These are phyloP conservation scores for Stagonosporopsis tanaceti DNA, from an alignment of 2,329 filamentous ascomycete genomes.

Conservation along the genomic window DNA sequence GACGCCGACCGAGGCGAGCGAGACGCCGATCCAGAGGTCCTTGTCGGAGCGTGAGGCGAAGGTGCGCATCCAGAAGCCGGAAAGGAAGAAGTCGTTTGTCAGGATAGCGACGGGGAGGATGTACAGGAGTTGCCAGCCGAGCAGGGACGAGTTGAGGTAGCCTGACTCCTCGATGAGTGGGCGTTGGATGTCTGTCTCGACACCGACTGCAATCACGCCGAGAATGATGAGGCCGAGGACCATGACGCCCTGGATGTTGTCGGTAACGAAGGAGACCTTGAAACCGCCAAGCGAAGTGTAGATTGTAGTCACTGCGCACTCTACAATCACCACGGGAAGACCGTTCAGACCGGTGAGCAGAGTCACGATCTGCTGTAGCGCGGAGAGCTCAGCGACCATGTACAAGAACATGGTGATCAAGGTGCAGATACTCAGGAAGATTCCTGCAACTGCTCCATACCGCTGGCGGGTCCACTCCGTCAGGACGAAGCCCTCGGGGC, in stretches of 20 bases:
- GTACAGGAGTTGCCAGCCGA: conserved; percentile 87
- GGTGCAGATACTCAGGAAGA: conserved; percentile 80
- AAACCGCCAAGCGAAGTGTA: conserved; percentile 87
- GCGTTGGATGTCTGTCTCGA: conserved; percentile 74
- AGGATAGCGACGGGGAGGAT: conserved; percentile 82
- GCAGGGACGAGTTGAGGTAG: conserved; percentile 71
- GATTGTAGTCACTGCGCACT: conserved; percentile 79
- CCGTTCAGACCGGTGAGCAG: conserved; percentile 77
- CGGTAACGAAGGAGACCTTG: conserved; percentile 83
- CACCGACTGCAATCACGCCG: conserved; percentile 79
- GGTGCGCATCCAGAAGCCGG: conserved; percentile 83
- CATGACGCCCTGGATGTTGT: conserved; percentile 82
- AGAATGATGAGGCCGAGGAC: conserved; percentile 78
- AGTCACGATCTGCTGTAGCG: conserved; percentile 79
- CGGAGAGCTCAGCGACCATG: conserved; percentile 85
- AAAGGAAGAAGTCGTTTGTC: conserved; percentile 88
- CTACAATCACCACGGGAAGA: conserved; percentile 77
- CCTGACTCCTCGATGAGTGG: conserved; percentile 73
- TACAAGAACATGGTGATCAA: conserved; percentile 84
- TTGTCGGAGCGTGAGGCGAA: conserved; percentile 82
- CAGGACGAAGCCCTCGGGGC: conserved; percentile 82
- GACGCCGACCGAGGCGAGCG: conserved; percentile 69
- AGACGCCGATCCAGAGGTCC: conserved; percentile 77
- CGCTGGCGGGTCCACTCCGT: conserved; percentile 85
- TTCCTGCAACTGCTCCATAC: conserved; percentile 72